A percentile compares a stretch with the other conserved stretches of the same genome.
Conservation (phyloP, 2,329 filamentous ascomycete species). For the Chaetoscypha palmicola region DNA sequence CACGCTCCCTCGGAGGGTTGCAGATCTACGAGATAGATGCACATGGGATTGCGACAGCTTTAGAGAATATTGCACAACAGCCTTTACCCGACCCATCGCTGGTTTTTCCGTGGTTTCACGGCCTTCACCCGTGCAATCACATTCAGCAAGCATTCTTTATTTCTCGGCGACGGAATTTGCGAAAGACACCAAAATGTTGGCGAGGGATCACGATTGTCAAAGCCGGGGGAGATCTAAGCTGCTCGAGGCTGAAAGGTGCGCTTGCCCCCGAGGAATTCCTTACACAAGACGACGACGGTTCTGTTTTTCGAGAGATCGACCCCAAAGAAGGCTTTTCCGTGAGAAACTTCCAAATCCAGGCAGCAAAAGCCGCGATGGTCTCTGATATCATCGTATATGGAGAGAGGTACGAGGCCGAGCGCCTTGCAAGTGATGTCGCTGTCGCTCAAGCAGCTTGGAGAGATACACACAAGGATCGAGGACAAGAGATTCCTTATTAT, state of each 20-base stretch:
- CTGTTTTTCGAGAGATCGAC: conserved; percentile 69
- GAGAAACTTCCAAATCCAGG: conserved; percentile 94
- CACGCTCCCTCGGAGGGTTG: conserved; percentile 44
- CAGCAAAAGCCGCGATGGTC: conserved; percentile 76
- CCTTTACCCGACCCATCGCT: conserved; percentile 76
- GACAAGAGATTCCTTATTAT: conserved; percentile 55
- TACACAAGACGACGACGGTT: conserved; percentile 38
- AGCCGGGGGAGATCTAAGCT: conserved; percentile 70
- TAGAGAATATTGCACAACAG: conserved; percentile 71
- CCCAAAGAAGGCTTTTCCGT: conserved; percentile 89
- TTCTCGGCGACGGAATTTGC: conserved; percentile 62
- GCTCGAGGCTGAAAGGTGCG: conserved; percentile 76
- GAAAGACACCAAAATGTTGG: conserved; percentile 67
- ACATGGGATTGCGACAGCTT: conserved; percentile 58
- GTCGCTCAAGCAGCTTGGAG: conserved; percentile 72
- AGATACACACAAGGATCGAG: conserved; percentile 51
- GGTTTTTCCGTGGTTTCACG: conserved; percentile 96
- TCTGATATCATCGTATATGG: conserved; percentile 94
- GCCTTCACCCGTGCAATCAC: conserved; percentile 80
- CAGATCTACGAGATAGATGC: conserved; percentile 68
- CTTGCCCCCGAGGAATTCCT: conserved; percentile 77
- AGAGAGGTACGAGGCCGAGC: conserved; percentile 52
- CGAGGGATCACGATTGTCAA: conserved; percentile 83
- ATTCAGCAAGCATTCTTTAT: conserved; percentile 87
- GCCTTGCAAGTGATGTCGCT: conserved; percentile 62